Evolutionary conservation across 768 basidiomycete genomes (phyloP), one percentile per base, ranked within the genome.

Genomic region (Lentinula boryana): DNA sequence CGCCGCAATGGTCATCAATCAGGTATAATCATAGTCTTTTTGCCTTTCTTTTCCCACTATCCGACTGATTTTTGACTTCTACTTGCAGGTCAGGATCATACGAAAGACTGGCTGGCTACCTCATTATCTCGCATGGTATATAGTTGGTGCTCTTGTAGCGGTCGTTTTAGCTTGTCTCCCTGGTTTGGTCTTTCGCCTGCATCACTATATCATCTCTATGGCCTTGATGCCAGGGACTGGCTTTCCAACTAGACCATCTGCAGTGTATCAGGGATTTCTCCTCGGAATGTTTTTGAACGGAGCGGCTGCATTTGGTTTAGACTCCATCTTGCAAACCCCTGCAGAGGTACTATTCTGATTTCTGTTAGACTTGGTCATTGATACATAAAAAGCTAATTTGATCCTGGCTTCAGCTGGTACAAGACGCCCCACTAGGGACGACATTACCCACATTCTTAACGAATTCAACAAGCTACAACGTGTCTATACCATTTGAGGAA

Each of bases 41-140:
- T 27, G 27, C 27, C 8, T 23, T 32, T 40, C 13, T 21, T 43
- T 9, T 3, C 8, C 3, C 15, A 13, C 2, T 27, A 12, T 40
- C 27, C 8, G 43, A 27, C 16, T 16, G 35, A 7, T 56, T 23
- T 15, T 1, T 13, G 0, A 38, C 55, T n/a, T n/a, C n/a, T 35
- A 15, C 53, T 18, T 16, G 7, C 23, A 56, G 74, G 68, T 88
- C 3, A 80, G 89, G n/a, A 84, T 93, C 58, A 87, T 93, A 60
- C 83, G 92, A 55, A 89, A 89, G 71, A 93, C 90, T 0, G 92
- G 93, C 1, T 92, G 89, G 86, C 73, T 95, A 12, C 85, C 86
- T 4, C 81, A 84, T 68, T 95, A 95, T 69, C 68, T 87, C 35
- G 79, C 78, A 5, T 93, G 92, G 89, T 90, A 89, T 68, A 72